Evolutionary conservation across 1,139 yeast genomes (phyloP).

Genomic region (Blastobotrys aristatus): DNA sequence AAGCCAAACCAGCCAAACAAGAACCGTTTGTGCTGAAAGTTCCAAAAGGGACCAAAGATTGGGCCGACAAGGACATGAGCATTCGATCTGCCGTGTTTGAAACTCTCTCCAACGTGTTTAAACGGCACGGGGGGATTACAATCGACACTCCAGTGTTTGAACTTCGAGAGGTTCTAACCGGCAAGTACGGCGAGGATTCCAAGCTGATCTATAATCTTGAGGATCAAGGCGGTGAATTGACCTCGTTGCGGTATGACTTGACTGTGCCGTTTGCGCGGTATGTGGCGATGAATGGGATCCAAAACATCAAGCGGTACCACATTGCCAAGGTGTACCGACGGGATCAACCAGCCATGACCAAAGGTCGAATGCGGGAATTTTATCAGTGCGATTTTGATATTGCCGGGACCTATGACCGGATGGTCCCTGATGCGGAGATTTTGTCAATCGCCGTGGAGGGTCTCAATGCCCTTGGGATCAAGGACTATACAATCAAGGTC

Average conservation of each 20-base stretch:
- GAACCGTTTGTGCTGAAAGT: constrained; percentile 71
- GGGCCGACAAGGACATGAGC: constrained; percentile 98
- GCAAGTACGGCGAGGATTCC: constrained; percentile 97
- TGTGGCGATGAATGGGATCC: constrained; percentile 90
- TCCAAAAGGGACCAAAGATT: constrained; percentile 93
- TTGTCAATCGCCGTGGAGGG: constrained; percentile 81
- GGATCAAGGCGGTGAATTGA: constrained; percentile 97
- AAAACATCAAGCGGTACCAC: constrained; percentile 87
- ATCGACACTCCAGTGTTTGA: constrained; percentile 98
- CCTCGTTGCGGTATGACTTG: constrained; percentile 89
- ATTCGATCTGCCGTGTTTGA: constrained; percentile 82
- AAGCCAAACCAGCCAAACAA: neutral
- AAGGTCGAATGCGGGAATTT: constrained; percentile 98
- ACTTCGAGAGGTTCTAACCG: constrained; percentile 87
- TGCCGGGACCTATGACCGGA: constrained; percentile 85
- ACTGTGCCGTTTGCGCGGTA: constrained; percentile 97
- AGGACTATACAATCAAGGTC: constrained; percentile 82
- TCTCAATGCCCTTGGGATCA: constrained; percentile 72
- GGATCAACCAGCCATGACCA: constrained; percentile 99
- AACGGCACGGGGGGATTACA: constrained; percentile 96
- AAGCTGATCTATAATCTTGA: constrained; percentile 90
- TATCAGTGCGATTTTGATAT: constrained; percentile 97
- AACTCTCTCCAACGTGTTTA: constrained; percentile 67
- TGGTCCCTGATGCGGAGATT: constrained; percentile 95
- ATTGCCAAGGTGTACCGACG: constrained; percentile 97